Base-by-base conservation (phyloP, 202 grass and related monocot genomes). In the Carex sylvatica region DNA sequence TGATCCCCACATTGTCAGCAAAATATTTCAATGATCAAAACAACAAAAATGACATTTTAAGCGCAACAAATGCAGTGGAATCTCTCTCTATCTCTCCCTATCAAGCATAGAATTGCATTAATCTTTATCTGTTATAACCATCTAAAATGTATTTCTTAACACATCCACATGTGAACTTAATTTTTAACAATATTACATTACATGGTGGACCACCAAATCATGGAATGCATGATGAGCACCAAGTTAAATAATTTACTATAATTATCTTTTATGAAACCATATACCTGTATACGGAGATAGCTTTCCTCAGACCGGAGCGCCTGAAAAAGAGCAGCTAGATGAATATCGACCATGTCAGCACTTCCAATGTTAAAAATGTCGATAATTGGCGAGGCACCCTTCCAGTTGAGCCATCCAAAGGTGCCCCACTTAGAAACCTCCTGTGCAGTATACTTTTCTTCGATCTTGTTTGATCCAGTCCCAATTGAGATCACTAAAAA, bases 321-420 rank as follows among this genome's bases (percentile, higher is more conserved):
- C 36, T 75, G 40, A 74, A 95, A 95, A 83, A 95, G 89, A 46
- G 84, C 88, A 8, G 82, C 76, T 70, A 95, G 81, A 76, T 95
- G 83, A 85, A 92, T 92, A 87, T 95, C 93, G 0, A 95, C 93
- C 86, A 95, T 92, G 74, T 95, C 86, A 18, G 85, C 85, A 28
- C 84, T 84, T 59, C 90, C 90, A 20, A 82, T 18, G 70, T 73
- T 96, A 59, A 89, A 91, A 80, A 96, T 89, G 74, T 96, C 90
- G 28, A 95, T 19, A 54, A 95, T 77, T 31, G 93, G 93, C 0
- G 76, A 82, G 1, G 83, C 76, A 68, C 83, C 60, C 4, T 70
- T 60, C 73, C 82, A 78, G 70, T 86, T 65, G 56, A 96, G 89
- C 93, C 93, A 96, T 38, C 83, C 79, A 71, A 96, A 87, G 64